Conservation (phyloP, 257 asterid genomes). For the Solanum bulbocastanum region DNA sequence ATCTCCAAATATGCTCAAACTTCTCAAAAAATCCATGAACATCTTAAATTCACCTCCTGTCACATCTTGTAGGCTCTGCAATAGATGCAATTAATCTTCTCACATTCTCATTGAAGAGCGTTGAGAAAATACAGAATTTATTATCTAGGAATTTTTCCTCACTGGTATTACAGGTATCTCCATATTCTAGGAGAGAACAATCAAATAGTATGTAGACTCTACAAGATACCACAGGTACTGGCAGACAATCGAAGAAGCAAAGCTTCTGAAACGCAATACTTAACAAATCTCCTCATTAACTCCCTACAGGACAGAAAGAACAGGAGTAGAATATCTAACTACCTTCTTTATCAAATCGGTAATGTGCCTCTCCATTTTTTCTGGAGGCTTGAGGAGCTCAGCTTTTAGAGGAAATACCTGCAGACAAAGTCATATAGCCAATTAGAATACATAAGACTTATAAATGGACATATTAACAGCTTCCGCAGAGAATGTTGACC, state of each 20-base stretch:
- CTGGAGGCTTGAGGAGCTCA: slow-evolving; percentile 77
- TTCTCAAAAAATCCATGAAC: slow-evolving; percentile 82
- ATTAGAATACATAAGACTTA: background rate
- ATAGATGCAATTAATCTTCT: slow-evolving; percentile 7
- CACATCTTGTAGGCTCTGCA: slow-evolving; percentile 93
- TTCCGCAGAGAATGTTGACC: background rate
- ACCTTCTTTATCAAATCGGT: slow-evolving; percentile 85
- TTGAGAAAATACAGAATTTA: background rate
- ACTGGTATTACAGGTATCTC: background rate
- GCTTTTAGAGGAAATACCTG: slow-evolving; percentile 87
- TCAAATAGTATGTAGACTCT: background rate
- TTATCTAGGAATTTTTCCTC: background rate
- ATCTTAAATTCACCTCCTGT: slow-evolving; percentile 92
- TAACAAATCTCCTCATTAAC: background rate
- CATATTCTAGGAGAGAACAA: background rate
- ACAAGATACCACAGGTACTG: background rate
- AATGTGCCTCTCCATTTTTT: slow-evolving; percentile 91
- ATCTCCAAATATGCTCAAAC: slow-evolving; percentile 67
- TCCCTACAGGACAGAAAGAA: background rate
- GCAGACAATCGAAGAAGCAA: background rate
- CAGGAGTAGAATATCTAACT: background rate
- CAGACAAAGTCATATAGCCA: slow-evolving; percentile 1
- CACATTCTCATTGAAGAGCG: background rate
- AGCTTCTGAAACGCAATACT: background rate
- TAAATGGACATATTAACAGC: background rate